Percentiles rank a stretch among this genome's conserved stretches.
phyloP scores from a whole-genome alignment of 768 basidiomycete genomes.

The Podaxis sp. region DNA sequence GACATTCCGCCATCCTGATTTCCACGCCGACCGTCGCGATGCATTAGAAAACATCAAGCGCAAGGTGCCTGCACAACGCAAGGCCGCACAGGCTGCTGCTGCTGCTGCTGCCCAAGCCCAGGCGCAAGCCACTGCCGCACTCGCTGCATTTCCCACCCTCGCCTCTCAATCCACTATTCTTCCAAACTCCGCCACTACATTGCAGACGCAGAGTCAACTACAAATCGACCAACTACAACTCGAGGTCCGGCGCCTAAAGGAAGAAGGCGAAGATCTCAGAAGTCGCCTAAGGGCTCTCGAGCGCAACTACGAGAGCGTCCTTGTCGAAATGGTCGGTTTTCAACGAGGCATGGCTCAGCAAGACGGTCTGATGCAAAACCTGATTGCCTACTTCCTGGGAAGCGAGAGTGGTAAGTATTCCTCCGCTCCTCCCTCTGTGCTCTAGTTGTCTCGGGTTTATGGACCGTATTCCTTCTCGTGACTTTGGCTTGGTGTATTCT shows the following conservation, averaged over 20 bases:
- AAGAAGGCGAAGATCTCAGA: constrained; percentile 33
- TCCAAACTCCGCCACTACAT: constrained; percentile 9
- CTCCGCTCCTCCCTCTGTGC: constrained; percentile 2
- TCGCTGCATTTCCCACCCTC: constrained; percentile 17
- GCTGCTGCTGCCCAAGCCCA: constrained; percentile 13
- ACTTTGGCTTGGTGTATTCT: background rate
- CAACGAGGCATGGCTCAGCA: constrained; percentile 64
- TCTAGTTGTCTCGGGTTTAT: constrained; percentile 7
- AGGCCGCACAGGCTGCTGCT: constrained; percentile 35
- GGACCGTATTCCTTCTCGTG: background rate
- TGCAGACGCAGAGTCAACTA: constrained; percentile 6
- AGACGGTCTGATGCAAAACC: constrained; percentile 77
- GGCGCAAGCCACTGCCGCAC: constrained; percentile 16
- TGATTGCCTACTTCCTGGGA: constrained; percentile 81
- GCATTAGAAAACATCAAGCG: constrained; percentile 61
- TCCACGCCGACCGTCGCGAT: constrained; percentile 53
- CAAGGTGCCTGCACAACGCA: constrained; percentile 56
- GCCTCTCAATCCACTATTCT: constrained; percentile 28
- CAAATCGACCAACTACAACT: constrained; percentile 17
- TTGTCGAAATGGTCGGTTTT: constrained; percentile 37
- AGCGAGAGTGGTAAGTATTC: constrained; percentile 50
- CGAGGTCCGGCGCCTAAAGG: constrained; percentile 30
- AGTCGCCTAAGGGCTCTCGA: constrained; percentile 36
- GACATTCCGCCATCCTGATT: constrained; percentile 62
- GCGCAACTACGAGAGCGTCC: constrained; percentile 36